Evolutionary conservation across 1,139 yeast genomes (phyloP).

Genomic region (Spencermartinsiella ligniputridi): DNA sequence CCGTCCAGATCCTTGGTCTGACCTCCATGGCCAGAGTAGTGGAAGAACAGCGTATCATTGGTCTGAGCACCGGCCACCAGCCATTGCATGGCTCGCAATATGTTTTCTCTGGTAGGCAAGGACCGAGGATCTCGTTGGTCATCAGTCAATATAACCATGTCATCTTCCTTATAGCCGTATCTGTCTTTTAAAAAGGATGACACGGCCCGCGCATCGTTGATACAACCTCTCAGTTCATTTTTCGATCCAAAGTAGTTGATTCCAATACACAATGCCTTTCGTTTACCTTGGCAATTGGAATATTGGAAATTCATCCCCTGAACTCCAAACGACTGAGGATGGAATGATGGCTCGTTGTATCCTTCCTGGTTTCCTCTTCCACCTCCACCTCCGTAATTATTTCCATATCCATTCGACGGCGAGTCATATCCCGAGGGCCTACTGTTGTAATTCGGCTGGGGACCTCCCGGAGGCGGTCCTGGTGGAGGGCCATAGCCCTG

Average conservation of each 20-base stretch:
- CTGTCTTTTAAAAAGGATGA: conserved; percentile 37
- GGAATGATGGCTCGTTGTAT: conserved; percentile 21
- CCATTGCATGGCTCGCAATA: conserved; percentile 88
- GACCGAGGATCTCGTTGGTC: conserved; percentile 60
- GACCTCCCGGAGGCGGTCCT: conserved; percentile 37
- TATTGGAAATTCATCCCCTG: conserved; percentile 49
- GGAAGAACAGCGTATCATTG: conserved; percentile 65
- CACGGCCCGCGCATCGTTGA: conserved; percentile 51
- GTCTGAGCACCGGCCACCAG: conserved; percentile 75
- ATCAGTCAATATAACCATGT: conserved; percentile 81
- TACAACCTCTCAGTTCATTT: conserved; percentile 76
- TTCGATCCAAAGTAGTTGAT: conserved; percentile 78
- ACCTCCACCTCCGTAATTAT: conserved; percentile 6
- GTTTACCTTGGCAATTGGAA: conserved; percentile 69
- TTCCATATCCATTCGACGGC: conserved; percentile 5
- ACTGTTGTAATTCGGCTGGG: conserved; percentile 35
- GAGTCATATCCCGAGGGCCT: conserved; percentile 21
- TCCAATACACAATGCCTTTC: conserved; percentile 82
- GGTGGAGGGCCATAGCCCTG: conserved; percentile 26
- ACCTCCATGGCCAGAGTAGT: conserved; percentile 95
- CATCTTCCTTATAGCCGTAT: conserved; percentile 68
- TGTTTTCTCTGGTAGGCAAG: conserved; percentile 73
- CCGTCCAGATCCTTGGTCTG: conserved; percentile 75
- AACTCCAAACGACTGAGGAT: conserved; percentile 35
- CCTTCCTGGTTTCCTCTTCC: conserved; percentile 16